These are phyloP conservation scores for Cucumis melo DNA, from an alignment of 306 rosid genomes.

Conservation along the genomic window DNA sequence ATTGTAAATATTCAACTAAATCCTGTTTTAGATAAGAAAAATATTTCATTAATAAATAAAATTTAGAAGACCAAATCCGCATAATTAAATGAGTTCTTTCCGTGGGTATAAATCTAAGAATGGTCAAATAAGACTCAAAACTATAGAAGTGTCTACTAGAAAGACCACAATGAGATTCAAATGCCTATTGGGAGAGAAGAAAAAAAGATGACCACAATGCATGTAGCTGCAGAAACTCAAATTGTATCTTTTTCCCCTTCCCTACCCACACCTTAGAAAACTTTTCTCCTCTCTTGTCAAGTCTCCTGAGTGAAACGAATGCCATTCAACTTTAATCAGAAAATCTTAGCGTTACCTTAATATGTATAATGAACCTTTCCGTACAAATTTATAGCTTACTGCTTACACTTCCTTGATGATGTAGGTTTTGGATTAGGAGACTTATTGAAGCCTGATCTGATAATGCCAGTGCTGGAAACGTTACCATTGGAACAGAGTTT, in stretches of 20 bases:
- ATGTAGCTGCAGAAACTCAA: not conserved
- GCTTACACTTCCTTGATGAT: constrained; percentile 8
- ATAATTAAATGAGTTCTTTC: not conserved
- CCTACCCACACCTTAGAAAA: not conserved
- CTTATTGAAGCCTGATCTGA: constrained; percentile 74
- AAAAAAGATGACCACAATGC: not conserved
- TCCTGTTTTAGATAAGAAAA: not conserved
- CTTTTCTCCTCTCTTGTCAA: not conserved
- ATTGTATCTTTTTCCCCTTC: not conserved
- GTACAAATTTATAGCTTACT: not conserved
- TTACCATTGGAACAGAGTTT: constrained; percentile 61
- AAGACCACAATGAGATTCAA: not conserved
- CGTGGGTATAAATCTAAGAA: not conserved
- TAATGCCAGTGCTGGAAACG: constrained; percentile 75
- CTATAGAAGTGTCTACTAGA: not conserved
- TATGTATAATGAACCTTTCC: not conserved
- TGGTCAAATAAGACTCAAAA: not conserved
- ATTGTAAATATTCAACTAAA: not conserved
- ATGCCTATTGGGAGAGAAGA: not conserved
- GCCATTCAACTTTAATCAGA: not conserved
- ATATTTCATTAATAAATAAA: not conserved
- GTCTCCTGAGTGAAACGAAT: not conserved
- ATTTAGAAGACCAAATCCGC: not conserved
- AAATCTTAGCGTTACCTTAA: not conserved
- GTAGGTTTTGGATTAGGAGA: constrained; percentile 81